Percentiles rank a stretch among this genome's conserved stretches.
These are phyloP conservation scores for Plasmodium malariae DNA, from an alignment of 169 alveolate species.

Conservation along the genomic window DNA sequence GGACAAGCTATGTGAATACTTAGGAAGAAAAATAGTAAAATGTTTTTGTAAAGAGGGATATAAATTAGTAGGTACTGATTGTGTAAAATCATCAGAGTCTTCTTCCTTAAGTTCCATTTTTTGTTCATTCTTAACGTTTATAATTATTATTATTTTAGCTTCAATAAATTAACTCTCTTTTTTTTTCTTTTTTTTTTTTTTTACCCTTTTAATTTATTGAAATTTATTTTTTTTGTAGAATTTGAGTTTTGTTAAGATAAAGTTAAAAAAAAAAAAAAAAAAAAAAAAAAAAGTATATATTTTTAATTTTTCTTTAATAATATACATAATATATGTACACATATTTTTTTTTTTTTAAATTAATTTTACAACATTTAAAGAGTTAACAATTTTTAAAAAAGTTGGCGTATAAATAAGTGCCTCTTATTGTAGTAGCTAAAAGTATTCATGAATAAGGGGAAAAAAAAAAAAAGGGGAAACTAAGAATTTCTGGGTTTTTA, in stretches of 20 bases:
- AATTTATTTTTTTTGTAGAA: too few species aligned
- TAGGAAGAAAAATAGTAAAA: constrained; percentile 19
- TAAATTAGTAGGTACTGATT: constrained; percentile 22
- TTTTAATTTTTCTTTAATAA: too few species aligned
- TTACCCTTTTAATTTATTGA: not conserved
- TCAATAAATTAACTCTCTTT: constrained; percentile 22
- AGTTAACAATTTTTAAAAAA: constrained; percentile 4
- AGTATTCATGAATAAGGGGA: not conserved
- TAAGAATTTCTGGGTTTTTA: not conserved
- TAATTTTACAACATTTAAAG: not conserved
- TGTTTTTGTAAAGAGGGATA: constrained; percentile 50
- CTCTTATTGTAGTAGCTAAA: not conserved
- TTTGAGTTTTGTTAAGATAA: too few species aligned
- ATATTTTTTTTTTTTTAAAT: not conserved
- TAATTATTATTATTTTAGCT: constrained; percentile 14
- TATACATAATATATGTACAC: too few species aligned
- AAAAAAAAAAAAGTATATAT: too few species aligned
- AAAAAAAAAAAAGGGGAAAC: not conserved
- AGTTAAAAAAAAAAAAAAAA: too few species aligned
- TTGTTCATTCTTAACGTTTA: not conserved
- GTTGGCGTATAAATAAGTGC: not conserved
- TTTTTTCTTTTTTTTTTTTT: not conserved
- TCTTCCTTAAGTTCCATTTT: constrained; percentile 34
- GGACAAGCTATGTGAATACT: constrained; percentile 41
- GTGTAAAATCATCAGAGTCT: constrained; percentile 27